Percentiles rank a stretch among this genome's conserved stretches.
Conservation (phyloP, 805 yeast species). For the Starmerella vitae region DNA sequence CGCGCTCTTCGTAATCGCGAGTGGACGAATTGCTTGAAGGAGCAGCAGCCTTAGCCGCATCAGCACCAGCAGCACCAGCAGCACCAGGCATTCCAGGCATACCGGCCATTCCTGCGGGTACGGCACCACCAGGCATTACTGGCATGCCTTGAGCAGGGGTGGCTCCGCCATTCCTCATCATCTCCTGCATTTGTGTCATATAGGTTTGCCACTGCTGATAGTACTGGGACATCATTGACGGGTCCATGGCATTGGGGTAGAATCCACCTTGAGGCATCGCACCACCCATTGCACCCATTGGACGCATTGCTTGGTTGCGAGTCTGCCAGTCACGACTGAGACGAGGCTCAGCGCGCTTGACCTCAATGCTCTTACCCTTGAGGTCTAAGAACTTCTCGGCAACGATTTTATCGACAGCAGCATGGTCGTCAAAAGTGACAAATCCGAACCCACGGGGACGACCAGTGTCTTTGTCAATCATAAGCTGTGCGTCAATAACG, state of each 20-base stretch:
- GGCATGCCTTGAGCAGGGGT: conserved; percentile 19
- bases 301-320: conserved; percentile 11
- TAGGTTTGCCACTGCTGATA: conserved; percentile 32
- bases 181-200: conserved; percentile 29
- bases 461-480: conserved; percentile 96
- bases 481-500: conserved; percentile 88
- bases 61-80: conserved; percentile 1
- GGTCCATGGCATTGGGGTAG: conserved; percentile 29
- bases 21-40: neutral
- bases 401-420: conserved; percentile 81
- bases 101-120: conserved; percentile 11
- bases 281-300: conserved; percentile 7
- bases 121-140: conserved; percentile 13
- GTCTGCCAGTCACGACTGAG: conserved; percentile 20
- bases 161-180: conserved; percentile 23
- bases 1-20: conserved; percentile 16
- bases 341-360: conserved; percentile 34
- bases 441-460: conserved; percentile 95
- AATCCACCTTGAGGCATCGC: conserved; percentile 5
- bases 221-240: conserved; percentile 32
- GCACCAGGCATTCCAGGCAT: conserved; percentile 10
- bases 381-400: conserved; percentile 67
- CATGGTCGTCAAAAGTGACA: conserved; percentile 87
- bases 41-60: neutral
- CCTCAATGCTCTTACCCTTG: conserved; percentile 54